Evolutionary conservation across 164 flowering plant species (phyloP), one percentile per base, ranked within the genome.

Genomic region (Sextonia rubra): DNA sequence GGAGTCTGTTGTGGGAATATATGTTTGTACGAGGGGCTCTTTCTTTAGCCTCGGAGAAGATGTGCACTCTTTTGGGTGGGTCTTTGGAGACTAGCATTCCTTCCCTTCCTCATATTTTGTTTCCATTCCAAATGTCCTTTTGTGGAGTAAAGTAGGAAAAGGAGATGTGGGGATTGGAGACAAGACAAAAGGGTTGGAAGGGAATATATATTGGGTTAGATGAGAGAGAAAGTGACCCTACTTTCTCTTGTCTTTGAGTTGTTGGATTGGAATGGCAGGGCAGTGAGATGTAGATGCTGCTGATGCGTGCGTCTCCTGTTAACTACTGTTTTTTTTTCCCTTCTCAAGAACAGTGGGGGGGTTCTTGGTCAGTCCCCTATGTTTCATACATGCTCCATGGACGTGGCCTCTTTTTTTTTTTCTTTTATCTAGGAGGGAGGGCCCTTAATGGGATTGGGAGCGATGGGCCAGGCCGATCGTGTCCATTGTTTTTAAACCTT

Each of bases 201-300:
- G 47, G 83, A 71, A 81, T 81, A 82, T 77, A 73, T 78, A 60
- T 85, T 49, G 77, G 81, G 74, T 70, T 55, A 77, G 75, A 78
- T 80, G 77, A 81, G 17, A 72, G 75, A 48, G 67, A 24, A 32
- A 71, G 60, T 25, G 44, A 22, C 73, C 61, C 60, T 49, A 32
- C 67, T 52, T 27, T 78, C 26, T 73, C 77, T 87, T 89, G 93
- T 87, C 87, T 73, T 76, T 64, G 68, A 75, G 86, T 71, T 27
- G 60, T 84, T 86, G 91, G 87, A 78, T 60, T 77, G 74, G 71
- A 83, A 80, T 85, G 87, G 88, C 89, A 84, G 86, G 89, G 77
- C 69, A 66, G 74, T 37, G 58, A 66, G 85, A 86, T 81, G 88
- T 82, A 80, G 81, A 75, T 71, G 84, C 78, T 83, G 84, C 82